phyloP scores from a whole-genome alignment of 1,139 yeast species.

The Torulaspora pretoriensis region DNA sequence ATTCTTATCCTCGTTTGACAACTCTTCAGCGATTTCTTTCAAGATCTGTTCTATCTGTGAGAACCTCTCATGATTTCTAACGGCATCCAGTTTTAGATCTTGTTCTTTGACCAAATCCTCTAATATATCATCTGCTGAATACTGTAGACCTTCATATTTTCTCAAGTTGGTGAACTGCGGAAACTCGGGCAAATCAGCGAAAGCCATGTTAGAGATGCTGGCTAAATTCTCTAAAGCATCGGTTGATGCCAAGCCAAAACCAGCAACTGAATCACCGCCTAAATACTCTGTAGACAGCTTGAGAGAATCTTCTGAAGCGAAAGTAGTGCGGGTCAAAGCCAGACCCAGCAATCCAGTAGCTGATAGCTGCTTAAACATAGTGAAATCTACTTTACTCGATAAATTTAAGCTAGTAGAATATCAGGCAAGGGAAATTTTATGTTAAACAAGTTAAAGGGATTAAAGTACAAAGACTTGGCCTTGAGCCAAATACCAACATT shows the following conservation, averaged over 20 bases:
- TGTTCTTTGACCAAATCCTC: conserved; percentile 11
- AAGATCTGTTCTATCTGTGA: conserved; percentile 5
- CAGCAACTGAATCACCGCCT: conserved; percentile 24
- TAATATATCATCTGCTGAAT: conserved; percentile 13
- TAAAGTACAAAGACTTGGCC: background rate
- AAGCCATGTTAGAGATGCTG: conserved; percentile 23
- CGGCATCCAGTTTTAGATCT: conserved; percentile 4
- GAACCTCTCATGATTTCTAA: conserved; percentile 9
- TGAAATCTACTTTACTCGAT: background rate
- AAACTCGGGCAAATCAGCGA: conserved; percentile 26
- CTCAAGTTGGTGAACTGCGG: conserved; percentile 27
- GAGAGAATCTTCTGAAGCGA: conserved; percentile 17
- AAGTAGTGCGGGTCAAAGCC: conserved; percentile 4
- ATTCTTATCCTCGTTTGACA: conserved; percentile 8
- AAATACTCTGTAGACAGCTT: conserved; percentile 22
- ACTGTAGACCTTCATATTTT: conserved; percentile 21
- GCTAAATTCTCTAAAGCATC: conserved; percentile 20
- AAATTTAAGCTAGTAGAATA: background rate
- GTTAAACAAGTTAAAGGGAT: background rate
- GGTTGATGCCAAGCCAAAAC: conserved; percentile 22
- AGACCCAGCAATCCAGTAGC: conserved; percentile 7
- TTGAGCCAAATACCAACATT: conserved; percentile 1
- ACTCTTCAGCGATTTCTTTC: conserved; percentile 7
- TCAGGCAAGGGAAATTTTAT: background rate
- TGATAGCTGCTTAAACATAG: conserved; percentile 7